phyloP scores from a whole-genome alignment of 345 rosid genomes.

The Hibiscus mutabilis region DNA sequence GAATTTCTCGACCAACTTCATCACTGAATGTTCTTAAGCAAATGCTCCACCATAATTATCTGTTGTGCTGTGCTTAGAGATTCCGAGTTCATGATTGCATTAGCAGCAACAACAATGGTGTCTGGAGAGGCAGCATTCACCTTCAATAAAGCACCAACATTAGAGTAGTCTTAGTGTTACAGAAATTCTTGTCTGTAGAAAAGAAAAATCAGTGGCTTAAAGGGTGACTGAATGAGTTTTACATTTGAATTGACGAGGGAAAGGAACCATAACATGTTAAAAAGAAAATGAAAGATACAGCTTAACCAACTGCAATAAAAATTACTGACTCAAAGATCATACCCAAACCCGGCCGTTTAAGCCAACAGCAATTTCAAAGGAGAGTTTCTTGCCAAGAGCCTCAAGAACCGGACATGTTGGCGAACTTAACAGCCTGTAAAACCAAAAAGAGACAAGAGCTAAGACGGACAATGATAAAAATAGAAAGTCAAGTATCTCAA shows the following conservation, averaged over 20 bases:
- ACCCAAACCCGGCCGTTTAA: slow-evolving; percentile 82
- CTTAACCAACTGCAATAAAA: neutral
- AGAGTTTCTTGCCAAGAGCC: slow-evolving; percentile 66
- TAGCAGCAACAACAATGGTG: slow-evolving; percentile 43
- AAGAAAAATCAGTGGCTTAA: neutral
- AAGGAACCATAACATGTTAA: neutral
- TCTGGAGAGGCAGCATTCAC: slow-evolving; percentile 59
- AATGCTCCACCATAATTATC: slow-evolving; percentile 62
- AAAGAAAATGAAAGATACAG: neutral
- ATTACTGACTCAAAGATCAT: slow-evolving; percentile 3
- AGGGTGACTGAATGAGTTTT: neutral
- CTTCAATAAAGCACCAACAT: slow-evolving; percentile 17
- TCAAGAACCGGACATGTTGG: slow-evolving; percentile 76
- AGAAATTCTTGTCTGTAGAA: neutral
- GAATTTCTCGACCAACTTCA: neutral
- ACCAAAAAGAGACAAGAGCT: neutral
- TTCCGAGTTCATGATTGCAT: slow-evolving; percentile 73
- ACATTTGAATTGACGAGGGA: too few relatives aligned
- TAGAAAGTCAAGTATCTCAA: neutral
- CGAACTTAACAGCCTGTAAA: slow-evolving; percentile 57
- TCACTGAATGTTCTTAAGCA: slow-evolving; percentile 55
- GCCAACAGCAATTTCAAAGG: slow-evolving; percentile 80
- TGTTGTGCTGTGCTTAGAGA: slow-evolving; percentile 56
- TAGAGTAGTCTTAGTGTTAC: neutral
- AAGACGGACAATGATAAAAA: neutral